A percentile compares a stretch with the other conserved stretches of the same genome.
Conservation (phyloP, 768 basidiomycete genomes). For the Auriculariales sp. region DNA sequence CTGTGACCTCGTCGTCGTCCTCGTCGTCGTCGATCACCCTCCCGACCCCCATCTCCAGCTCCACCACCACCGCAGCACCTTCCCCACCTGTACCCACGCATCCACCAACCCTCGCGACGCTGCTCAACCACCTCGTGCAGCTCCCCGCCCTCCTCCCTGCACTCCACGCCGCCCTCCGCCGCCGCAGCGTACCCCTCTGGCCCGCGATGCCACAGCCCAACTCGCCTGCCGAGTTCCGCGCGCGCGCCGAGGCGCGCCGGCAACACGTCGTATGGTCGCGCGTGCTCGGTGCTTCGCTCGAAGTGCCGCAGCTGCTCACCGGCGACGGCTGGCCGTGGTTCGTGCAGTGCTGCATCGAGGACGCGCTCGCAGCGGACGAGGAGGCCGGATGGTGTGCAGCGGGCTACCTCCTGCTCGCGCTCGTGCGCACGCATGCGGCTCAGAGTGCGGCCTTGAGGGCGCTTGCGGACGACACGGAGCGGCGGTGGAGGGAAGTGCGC, state of each 20-base stretch:
- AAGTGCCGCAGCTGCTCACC: not conserved
- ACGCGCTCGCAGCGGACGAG: not conserved
- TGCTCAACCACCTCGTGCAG: not conserved
- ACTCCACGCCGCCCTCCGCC: not conserved
- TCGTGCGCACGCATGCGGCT: not conserved
- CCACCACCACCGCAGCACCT: not conserved
- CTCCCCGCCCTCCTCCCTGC: not conserved
- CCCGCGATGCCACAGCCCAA: not conserved
- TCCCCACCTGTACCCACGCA: not conserved
- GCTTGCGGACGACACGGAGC: not conserved
- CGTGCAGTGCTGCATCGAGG: not conserved
- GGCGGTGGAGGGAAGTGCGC: not conserved
- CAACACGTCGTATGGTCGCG: not conserved
- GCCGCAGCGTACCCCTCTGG: not conserved
- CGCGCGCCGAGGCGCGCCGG: not conserved
- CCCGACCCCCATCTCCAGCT: no score
- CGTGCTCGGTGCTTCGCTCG: not conserved
- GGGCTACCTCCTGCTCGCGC: not conserved
- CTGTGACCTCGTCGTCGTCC: not conserved
- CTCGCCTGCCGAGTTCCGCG: not conserved
- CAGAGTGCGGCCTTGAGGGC: not conserved
- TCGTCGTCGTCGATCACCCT: no score
- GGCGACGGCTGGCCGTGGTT: not conserved
- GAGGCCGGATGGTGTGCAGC: not conserved
- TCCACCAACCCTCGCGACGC: not conserved